Base-by-base conservation (phyloP, 371 early-diverging fungal species). In the Actinomortierella wolfii region DNA sequence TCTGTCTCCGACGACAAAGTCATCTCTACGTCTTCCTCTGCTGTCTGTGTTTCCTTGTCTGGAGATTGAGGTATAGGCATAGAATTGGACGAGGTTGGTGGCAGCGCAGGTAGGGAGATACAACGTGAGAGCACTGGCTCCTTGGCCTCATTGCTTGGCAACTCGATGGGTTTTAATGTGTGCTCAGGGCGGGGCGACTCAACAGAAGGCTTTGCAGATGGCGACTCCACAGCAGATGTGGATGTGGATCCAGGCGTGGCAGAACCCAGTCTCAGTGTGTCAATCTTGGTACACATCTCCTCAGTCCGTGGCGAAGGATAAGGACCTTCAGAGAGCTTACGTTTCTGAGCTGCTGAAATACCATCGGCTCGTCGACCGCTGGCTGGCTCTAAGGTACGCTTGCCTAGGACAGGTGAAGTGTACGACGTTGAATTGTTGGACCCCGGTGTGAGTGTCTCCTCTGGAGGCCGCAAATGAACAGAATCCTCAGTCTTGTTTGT, bases 251-350 rank as follows among this genome's bases (percentile, higher is more conserved):
- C 29, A 20, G 63, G 49, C 0, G 74, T 47, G 5, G 54, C 63
- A 18, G 63, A 34, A 2, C 24, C 46, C 15, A 63, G 17, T 11
- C 49, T 23, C 2, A 61, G 51, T 7, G 61, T 56, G 1, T 41
- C 59, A 15, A 58, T 53, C 15, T 51, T 49, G 1, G 60, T 42
- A 18, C 51, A 40, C 11, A 59, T 21, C 7, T 63, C 45, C 3
- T 73, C 74, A 9, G 60, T 55, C 41, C 52, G 58, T 3, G 60
- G 57, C 7, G 63, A 66, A 11, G 57, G 51, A 3, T 50, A 56
- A n/a, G 52, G 17, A 18, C 40, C 61, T 51, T 73, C 74, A 3
- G 74, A 73, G 13, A 73, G 29, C 26, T 73, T 73, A 42, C 67
- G 67, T 13, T 67, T 54, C 23, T 62, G 67, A 4, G 60, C 57